Base-by-base conservation (phyloP, 805 yeast genomes). In the Kuraishia cidri region DNA sequence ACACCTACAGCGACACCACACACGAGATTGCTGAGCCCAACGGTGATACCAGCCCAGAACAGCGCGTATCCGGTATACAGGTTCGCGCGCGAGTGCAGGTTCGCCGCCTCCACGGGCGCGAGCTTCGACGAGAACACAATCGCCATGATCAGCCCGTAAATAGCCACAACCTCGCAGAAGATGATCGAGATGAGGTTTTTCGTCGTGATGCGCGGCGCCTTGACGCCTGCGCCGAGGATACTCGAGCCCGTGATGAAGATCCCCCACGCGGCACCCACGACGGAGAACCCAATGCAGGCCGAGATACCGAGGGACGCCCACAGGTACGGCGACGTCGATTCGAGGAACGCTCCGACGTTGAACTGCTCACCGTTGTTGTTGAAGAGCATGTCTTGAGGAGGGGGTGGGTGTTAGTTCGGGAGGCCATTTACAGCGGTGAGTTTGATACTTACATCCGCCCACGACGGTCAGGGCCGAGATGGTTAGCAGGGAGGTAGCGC, bases 201-300 rank as follows among this genome's bases (percentile, higher is more conserved):
- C 35, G 98, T 92, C 28, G 97, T 88, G 54, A 92, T 94, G 55
- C 97, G 71, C 33, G 98, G 98, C 10, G 95, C 92, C 58, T 84
- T 84, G 38, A 92, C 97, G 66, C 98, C 98, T 3, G 98, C 98
- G 47, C 98, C 98, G 40, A 92, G 62, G 46, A 92, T 84, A 19
- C 96, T 77, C 1, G 96, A 69, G 26, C 98, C 98, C 2, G 97
- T 90, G 40, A 92, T 73, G 56, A 90, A 92, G 45, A 92, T 92
- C 42, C 98, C 98, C 98, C 98, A 92, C 4, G 97, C 97, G 11
- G 98, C 98, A 25, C 98, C 98, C 26, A 88, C 80, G 11, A 92
- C 97, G 31, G 94, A 79, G 38, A 92, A 70, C 10, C 97, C 97
- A 45, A 94, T 87, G 61, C 98, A 90, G 32, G 77, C 61, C 11